phyloP scores from a whole-genome alignment of 352 stramenopile genomes.

The Thalassiosira mediterranea region DNA sequence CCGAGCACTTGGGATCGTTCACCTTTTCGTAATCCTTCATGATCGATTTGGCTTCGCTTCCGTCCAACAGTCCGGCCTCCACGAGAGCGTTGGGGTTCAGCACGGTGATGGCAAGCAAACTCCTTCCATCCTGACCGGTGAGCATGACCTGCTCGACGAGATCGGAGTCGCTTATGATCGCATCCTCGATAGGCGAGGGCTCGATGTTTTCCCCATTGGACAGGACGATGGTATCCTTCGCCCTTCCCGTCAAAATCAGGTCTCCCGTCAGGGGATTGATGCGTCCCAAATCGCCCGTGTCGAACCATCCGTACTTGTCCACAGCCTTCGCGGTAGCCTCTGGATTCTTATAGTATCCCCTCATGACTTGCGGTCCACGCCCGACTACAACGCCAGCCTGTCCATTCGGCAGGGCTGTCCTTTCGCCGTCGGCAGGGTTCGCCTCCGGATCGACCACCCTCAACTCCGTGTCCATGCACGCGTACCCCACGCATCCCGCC shows the following conservation, averaged over 20 bases:
- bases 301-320: slow-evolving; percentile 89
- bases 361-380: slow-evolving; percentile 88
- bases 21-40: slow-evolving; percentile 68
- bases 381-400: slow-evolving; percentile 80
- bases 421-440: slow-evolving; percentile 46
- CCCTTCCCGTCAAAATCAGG: slow-evolving; percentile 86
- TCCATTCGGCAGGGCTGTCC: slow-evolving; percentile 59
- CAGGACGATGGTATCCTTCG: slow-evolving; percentile 88
- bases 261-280: slow-evolving; percentile 91
- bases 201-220: slow-evolving; percentile 86
- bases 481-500: slow-evolving; percentile 74
- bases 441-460: slow-evolving; percentile 75
- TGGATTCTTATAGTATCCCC: slow-evolving; percentile 94
- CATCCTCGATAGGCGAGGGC: slow-evolving; percentile 81
- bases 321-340: slow-evolving; percentile 88
- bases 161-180: slow-evolving; percentile 64
- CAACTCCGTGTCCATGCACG: slow-evolving; percentile 74
- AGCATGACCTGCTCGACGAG: slow-evolving; percentile 84
- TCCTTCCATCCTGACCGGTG: slow-evolving; percentile 73
- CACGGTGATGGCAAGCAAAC: slow-evolving; percentile 71
- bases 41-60: slow-evolving; percentile 43
- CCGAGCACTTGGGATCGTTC: slow-evolving; percentile 77
- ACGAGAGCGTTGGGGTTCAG: slow-evolving; percentile 68
- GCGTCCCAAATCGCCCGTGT: slow-evolving; percentile 95
- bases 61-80: slow-evolving; percentile 55